Evolutionary conservation across 2,329 filamentous ascomycete genomes (phyloP).

Genomic region (Pyrenochaeta sp.): DNA sequence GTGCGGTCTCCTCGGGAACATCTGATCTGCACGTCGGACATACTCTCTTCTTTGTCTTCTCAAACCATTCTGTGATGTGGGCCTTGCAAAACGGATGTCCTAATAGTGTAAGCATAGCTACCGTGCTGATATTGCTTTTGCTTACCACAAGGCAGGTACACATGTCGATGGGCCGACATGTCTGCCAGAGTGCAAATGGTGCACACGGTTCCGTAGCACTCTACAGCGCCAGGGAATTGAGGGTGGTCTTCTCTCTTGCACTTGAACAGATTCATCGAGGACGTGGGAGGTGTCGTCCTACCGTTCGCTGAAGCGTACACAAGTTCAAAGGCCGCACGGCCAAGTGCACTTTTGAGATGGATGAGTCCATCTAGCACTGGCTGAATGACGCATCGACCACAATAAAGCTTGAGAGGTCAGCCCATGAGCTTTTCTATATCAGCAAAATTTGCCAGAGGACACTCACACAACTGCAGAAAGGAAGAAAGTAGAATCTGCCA

Average conservation of each 20-base stretch:
- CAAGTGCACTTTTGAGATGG: not conserved
- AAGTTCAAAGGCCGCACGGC: not conserved
- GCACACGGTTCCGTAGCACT: not conserved
- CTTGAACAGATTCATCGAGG: not conserved
- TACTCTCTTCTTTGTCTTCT: not conserved
- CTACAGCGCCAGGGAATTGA: not conserved
- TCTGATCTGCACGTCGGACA: not conserved
- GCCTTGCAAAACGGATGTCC: conserved; percentile 1
- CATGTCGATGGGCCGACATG: not conserved
- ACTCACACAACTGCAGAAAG: conserved; percentile 1
- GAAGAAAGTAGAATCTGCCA: conserved; percentile 1
- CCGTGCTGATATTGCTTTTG: not conserved
- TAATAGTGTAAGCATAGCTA: not conserved
- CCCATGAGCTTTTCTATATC: not conserved
- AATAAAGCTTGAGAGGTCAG: not conserved
- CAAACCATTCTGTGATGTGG: not conserved
- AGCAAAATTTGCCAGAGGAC: too few relatives aligned
- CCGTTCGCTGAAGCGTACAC: not conserved
- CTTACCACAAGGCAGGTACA: conserved; percentile 1
- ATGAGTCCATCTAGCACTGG: not conserved
- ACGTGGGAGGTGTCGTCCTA: not conserved
- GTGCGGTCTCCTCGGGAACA: not conserved
- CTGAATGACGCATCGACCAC: not conserved
- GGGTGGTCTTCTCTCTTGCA: not conserved
- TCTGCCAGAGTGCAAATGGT: not conserved